Evolutionary conservation across 148 eudicot species (phyloP).

Genomic region (Drosera capensis): DNA sequence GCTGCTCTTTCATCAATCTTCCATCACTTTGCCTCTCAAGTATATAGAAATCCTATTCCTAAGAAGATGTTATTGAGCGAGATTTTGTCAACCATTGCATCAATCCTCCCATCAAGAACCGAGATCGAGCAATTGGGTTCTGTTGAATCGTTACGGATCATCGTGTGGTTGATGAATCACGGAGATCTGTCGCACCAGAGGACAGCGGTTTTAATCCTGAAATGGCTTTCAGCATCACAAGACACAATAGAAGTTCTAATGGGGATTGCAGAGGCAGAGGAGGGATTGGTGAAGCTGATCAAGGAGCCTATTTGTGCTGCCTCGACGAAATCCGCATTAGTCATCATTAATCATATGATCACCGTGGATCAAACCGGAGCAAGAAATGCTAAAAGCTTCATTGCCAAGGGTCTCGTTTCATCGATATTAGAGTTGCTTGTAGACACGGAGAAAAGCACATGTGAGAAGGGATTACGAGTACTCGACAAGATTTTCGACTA

Average conservation of each 20-base stretch:
- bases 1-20: constrained; percentile 20
- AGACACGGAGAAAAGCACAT: constrained; percentile 33
- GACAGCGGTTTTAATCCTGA: constrained; percentile 29
- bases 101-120: constrained; percentile 20
- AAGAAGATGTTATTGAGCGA: constrained; percentile 25
- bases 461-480: constrained; percentile 51
- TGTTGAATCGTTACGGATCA: constrained; percentile 14
- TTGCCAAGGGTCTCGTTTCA: constrained; percentile 21
- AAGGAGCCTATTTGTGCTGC: constrained; percentile 49
- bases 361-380: background rate
- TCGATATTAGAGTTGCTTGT: constrained; percentile 48
- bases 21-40: constrained; percentile 16
- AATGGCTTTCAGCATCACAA: constrained; percentile 18
- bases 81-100: constrained; percentile 20
- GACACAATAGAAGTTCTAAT: constrained; percentile 7
- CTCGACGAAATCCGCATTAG: constrained; percentile 50
- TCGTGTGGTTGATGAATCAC: constrained; percentile 27
- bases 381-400: background rate
- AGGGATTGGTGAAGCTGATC: constrained; percentile 35
- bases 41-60: constrained; percentile 10
- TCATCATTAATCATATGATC: constrained; percentile 33
- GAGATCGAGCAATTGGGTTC: constrained; percentile 17
- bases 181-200: constrained; percentile 37
- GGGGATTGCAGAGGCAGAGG: constrained; percentile 27
- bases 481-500: constrained; percentile 30